A percentile compares a stretch with the other conserved stretches of the same genome.
Conservation (phyloP, 73 alveolate species). For the Durusdinium trenchii region DNA sequence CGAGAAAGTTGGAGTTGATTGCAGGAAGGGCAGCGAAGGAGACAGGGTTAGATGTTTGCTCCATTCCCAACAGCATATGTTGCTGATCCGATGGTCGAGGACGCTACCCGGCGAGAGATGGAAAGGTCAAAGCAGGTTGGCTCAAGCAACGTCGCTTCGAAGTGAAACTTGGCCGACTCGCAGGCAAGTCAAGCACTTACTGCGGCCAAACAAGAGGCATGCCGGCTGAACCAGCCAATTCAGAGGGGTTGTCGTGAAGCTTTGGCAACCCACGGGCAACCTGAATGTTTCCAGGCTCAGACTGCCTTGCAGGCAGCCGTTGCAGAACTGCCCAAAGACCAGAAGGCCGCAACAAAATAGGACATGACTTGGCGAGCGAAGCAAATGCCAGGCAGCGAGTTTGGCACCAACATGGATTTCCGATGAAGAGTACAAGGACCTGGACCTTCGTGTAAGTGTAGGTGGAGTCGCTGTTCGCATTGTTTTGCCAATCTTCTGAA, state of each 20-base stretch:
- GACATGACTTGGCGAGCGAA: background rate
- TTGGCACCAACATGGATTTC: conserved; percentile 87
- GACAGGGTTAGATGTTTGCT: background rate
- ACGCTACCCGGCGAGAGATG: conserved; percentile 54
- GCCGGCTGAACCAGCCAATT: background rate
- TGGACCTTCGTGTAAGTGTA: background rate
- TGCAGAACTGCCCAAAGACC: conserved; percentile 58
- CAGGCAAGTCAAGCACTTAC: conserved; percentile 45
- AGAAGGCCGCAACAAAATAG: background rate
- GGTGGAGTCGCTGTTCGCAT: background rate
- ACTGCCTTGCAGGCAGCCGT: conserved; percentile 80
- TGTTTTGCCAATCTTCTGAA: background rate
- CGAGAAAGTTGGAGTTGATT: conserved; percentile 53
- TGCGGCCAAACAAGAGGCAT: conserved; percentile 69
- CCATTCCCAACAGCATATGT: no score
- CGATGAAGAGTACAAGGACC: conserved; percentile 77
- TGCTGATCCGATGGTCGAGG: no score
- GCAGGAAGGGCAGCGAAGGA: conserved; percentile 80
- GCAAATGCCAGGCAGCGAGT: conserved; percentile 34
- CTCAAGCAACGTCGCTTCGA: background rate
- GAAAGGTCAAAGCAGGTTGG: conserved; percentile 53
- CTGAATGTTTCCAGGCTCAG: conserved; percentile 25
- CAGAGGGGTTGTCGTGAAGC: background rate
- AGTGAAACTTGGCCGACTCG: background rate
- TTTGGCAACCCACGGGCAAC: background rate